Conservation (phyloP, 106 monocot genomes). For the Allium sativum region DNA sequence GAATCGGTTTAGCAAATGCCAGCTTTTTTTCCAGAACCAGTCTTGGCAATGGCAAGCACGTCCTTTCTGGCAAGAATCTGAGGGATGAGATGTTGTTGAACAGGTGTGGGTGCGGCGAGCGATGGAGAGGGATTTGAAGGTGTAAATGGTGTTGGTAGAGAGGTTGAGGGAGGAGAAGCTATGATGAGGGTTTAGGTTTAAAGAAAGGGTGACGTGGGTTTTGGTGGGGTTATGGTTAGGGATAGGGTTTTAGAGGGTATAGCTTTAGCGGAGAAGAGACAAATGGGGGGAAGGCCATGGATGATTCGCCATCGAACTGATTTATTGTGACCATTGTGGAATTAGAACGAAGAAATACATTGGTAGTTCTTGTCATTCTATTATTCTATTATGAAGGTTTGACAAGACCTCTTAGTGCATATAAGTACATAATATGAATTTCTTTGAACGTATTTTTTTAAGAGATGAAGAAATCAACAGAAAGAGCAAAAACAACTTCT, state of each 20-base stretch:
- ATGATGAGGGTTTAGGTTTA: background rate
- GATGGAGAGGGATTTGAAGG: constrained; percentile 61
- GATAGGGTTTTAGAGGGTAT: constrained; percentile 3
- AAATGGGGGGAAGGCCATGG: constrained; percentile 18
- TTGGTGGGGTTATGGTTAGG: constrained; percentile 4
- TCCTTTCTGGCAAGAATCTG: constrained; percentile 62
- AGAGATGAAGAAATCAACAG: too few species aligned
- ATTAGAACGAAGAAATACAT: too few species aligned
- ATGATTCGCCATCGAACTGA: background rate
- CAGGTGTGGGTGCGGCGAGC: constrained; percentile 64
- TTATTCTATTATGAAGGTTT: too few species aligned
- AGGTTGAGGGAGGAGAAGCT: constrained; percentile 61
- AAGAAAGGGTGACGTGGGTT: constrained; percentile 1
- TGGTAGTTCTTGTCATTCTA: too few species aligned
- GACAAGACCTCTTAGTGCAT: too few species aligned
- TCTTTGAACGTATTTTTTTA: too few species aligned
- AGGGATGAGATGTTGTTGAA: constrained; percentile 79
- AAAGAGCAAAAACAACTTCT: too few species aligned
- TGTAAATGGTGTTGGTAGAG: constrained; percentile 41
- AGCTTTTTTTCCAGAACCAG: constrained; percentile 95
- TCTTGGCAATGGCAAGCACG: constrained; percentile 74
- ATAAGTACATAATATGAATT: too few species aligned
- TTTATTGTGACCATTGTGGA: background rate
- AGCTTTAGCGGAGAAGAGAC: constrained; percentile 37
- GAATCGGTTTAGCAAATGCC: constrained; percentile 87